phyloP scores from a whole-genome alignment of 1,284 basidiomycete genomes.

The Schizophyllum amplum region DNA sequence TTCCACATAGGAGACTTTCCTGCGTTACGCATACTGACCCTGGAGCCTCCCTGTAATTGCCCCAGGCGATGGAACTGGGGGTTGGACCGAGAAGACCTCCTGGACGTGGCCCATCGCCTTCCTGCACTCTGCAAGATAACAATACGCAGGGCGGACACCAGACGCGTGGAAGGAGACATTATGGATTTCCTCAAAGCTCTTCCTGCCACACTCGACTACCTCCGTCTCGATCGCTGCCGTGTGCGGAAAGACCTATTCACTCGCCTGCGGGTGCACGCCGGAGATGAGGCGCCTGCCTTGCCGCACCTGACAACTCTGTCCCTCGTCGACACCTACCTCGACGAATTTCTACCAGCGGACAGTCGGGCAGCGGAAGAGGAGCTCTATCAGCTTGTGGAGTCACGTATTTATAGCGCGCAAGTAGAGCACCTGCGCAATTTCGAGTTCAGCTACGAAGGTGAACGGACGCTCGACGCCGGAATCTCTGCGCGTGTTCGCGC shows the following conservation, averaged over 20 bases:
- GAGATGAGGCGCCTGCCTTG: not conserved
- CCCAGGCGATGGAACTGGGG: not conserved
- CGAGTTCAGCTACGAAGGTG: not conserved
- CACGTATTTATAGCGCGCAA: not conserved
- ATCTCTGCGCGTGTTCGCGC: no score
- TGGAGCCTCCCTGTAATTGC: not conserved
- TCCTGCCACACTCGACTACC: not conserved
- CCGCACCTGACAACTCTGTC: not conserved
- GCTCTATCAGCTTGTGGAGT: not conserved
- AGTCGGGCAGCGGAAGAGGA: not conserved
- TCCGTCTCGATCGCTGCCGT: not conserved
- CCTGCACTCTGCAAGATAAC: not conserved
- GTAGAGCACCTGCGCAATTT: not conserved
- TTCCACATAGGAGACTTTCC: not conserved
- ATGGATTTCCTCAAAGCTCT: not conserved
- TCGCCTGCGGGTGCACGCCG: not conserved
- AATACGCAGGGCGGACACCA: not conserved
- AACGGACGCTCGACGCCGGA: not conserved
- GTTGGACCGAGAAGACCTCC: not conserved
- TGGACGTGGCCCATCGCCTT: not conserved
- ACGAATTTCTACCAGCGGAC: not conserved
- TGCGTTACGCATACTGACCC: not conserved
- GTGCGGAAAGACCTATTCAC: not conserved
- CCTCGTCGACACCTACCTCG: not conserved
- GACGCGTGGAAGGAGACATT: not conserved